These are phyloP conservation scores for Capsicum rhomboideum DNA, from an alignment of 257 asterid genomes.

Conservation along the genomic window DNA sequence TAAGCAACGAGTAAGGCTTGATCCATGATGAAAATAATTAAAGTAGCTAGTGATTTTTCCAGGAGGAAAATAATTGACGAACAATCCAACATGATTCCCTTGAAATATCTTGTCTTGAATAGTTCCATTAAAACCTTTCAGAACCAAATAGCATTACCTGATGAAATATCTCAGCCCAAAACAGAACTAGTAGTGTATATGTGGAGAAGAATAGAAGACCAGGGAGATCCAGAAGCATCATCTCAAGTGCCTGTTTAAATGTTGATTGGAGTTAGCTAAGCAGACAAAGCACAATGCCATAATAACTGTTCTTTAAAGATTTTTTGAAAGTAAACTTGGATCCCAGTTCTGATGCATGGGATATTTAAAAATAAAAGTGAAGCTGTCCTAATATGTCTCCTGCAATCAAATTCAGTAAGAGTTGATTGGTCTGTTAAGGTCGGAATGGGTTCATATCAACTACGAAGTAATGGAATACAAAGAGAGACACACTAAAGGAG, in stretches of 20 bases:
- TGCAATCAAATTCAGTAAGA: not conserved
- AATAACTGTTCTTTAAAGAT: not conserved
- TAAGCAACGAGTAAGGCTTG: not conserved
- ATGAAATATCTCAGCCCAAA: conserved; percentile 36
- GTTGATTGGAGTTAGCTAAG: not conserved
- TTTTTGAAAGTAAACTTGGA: not conserved
- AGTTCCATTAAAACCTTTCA: not conserved
- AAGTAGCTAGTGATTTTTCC: not conserved
- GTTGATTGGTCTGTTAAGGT: not conserved
- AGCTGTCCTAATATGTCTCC: not conserved
- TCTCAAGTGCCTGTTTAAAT: conserved; percentile 19
- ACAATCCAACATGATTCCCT: not conserved
- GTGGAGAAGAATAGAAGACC: conserved; percentile 35
- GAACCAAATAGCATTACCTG: conserved; percentile 15
- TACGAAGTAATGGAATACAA: not conserved
- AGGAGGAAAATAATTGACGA: not conserved
- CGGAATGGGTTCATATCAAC: not conserved
- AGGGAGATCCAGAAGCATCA: conserved; percentile 33
- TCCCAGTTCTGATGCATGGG: not conserved
- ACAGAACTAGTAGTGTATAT: conserved; percentile 29
- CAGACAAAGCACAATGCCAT: not conserved
- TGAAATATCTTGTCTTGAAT: not conserved
- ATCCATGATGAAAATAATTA: not conserved
- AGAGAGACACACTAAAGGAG: not conserved
- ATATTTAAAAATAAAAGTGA: not conserved